These are phyloP conservation scores for Physcomitrellopsis africana DNA, from an alignment of 225 moss, liverwort and hornwort genomes.

Conservation along the genomic window DNA sequence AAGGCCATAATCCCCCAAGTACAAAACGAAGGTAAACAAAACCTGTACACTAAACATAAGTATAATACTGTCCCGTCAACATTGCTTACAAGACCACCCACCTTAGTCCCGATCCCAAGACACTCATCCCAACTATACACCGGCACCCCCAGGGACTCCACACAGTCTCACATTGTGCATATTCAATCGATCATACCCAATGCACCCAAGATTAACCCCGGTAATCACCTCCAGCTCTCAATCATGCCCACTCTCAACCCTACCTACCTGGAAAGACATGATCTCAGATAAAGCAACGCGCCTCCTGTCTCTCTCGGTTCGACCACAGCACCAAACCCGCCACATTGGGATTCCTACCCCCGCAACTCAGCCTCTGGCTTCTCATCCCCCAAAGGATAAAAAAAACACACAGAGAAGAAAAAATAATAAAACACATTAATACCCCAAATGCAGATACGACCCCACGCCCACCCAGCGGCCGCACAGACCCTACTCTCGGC, in stretches of 20 bases:
- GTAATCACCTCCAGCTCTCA: background rate
- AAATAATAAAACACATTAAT: no score
- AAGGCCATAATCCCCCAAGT: background rate
- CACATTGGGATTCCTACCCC: constrained; percentile 27
- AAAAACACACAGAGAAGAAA: no score
- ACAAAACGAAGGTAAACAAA: background rate
- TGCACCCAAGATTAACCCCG: background rate
- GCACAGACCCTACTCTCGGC: no score
- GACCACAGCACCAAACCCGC: constrained; percentile 20
- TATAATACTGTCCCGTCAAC: no score
- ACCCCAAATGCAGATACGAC: no score
- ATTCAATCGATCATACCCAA: background rate
- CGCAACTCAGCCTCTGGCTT: background rate
- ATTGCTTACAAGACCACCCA: background rate
- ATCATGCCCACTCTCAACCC: background rate
- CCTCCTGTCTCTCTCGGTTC: constrained; percentile 17
- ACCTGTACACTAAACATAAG: background rate
- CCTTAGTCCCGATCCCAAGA: background rate
- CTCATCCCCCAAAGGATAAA: no score
- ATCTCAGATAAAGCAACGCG: constrained; percentile 17
- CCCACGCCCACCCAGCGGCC: no score
- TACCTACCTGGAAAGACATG: constrained; percentile 23
- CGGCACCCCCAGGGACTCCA: background rate
- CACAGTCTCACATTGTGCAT: constrained; percentile 12
- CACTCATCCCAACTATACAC: background rate